Conservation (phyloP, 2,329 filamentous ascomycete species). For the Colletotrichum endophyticum region DNA sequence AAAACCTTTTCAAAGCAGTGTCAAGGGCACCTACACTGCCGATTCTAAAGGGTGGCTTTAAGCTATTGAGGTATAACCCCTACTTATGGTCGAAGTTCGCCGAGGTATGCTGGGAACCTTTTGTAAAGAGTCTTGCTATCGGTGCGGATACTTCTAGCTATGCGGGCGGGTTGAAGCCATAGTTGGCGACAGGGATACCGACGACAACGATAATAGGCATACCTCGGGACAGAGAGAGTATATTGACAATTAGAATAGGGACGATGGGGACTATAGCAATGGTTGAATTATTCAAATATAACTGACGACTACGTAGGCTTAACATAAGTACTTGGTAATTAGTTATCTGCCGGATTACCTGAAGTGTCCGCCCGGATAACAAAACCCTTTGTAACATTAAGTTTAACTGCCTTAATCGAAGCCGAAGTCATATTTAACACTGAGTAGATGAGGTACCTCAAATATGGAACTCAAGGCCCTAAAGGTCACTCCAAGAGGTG, state of each 20-base stretch:
- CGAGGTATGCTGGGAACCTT: no score
- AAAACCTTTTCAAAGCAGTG: not conserved
- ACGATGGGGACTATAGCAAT: no score
- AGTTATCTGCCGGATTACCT: no score
- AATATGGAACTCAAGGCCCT: not conserved
- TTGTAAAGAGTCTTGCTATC: no score
- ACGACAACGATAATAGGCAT: no score
- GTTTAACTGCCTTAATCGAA: not conserved
- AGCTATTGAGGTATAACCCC: not conserved
- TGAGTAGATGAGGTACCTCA: not conserved
- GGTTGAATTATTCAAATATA: no score
- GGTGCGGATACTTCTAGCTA: no score
- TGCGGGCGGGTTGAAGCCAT: rapidly evolving
- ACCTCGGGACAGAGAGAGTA: rapidly evolving
- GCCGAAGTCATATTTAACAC: not conserved
- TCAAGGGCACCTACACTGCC: not conserved
- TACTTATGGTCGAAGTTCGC: not conserved
- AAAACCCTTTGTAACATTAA: no score
- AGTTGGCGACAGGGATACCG: no score
- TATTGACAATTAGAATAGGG: rapidly evolving
- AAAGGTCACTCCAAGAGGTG: not conserved
- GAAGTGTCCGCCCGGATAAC: no score
- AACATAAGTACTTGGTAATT: rapidly evolving
- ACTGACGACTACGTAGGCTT: no score
- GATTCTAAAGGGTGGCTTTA: rapidly evolving